Evolutionary conservation across 768 basidiomycete species (phyloP), one percentile per base, ranked within the genome.

Genomic region (Auricularia cornea): DNA sequence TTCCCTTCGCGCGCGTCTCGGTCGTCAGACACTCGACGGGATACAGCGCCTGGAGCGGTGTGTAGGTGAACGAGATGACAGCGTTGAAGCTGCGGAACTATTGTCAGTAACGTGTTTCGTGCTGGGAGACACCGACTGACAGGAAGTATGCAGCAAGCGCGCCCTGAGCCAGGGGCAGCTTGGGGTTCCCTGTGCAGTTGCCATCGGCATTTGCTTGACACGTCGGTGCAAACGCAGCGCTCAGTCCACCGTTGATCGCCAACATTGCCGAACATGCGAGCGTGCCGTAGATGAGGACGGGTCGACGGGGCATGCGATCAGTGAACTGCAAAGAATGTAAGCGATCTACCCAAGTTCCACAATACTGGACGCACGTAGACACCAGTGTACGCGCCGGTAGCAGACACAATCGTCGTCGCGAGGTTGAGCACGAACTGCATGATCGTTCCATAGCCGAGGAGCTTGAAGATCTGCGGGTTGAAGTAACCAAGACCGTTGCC

Each of bases 1-100:
- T 83, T 63, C 84, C 84, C 70, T 86, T 86, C 4, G 84, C 84
- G 52, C 84, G 79, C 32, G 83, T 80, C 48, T 81, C 84, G 60
- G 81, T 83, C 61, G 80, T 76, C 20, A 85, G 72, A 67, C 80
- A 81, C 66, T 86, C 84, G 23, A 80, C 78, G 3, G 84, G 82
- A 64, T 84, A 83, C 5, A 84, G 70, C 0, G 80, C 83, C 71
- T 85, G 85, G 29, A 86, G 77, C 11, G 84, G 84, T 3, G 84
- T 83, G 69, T 85, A 85, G 26, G 83, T 76, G 63, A 83, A 77
- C 38, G 79, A 80, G 71, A 76, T 84, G 61, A 65, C 78, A 66
- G 81, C 80, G 63, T 80, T 81, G 71, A 84, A 83, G 10, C 35
- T 38, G n/a, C n/a, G 8, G 35, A 38, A 14, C 10, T 38, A 38